Conservation (phyloP, 495 filamentous ascomycete species). For the Coniosporium apollinis region DNA sequence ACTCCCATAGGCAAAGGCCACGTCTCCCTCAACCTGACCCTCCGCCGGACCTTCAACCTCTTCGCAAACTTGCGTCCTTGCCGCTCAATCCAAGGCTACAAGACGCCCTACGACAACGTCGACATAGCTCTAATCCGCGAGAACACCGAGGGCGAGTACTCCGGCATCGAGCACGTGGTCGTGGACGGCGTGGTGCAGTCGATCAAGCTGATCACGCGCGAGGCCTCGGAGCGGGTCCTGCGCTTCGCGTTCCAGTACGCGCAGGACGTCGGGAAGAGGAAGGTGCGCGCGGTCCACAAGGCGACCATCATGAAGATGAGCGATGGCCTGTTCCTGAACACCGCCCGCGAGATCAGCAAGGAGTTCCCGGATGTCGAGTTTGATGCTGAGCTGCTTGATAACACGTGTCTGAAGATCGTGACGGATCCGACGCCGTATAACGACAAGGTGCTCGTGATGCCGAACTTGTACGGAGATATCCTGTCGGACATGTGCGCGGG, state of each 20-base stretch:
- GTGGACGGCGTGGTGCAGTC: slow-evolving; percentile 95
- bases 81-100: slow-evolving; percentile 89
- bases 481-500: slow-evolving; percentile 98
- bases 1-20: slow-evolving; percentile 97
- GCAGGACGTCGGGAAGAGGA: slow-evolving; percentile 73
- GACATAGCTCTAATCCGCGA: slow-evolving; percentile 97
- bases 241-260: slow-evolving; percentile 97
- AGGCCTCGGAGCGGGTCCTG: slow-evolving; percentile 85
- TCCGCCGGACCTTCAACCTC: slow-evolving; percentile 97
- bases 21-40: slow-evolving; percentile 95
- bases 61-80: slow-evolving; percentile 98
- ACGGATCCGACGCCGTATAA: slow-evolving; percentile 90
- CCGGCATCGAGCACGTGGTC: slow-evolving; percentile 95
- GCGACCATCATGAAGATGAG: slow-evolving; percentile 99
- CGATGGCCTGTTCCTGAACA: slow-evolving; percentile 90
- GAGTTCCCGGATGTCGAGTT: slow-evolving; percentile 90
- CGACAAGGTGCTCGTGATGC: slow-evolving; percentile 99
- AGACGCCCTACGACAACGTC: slow-evolving; percentile 96
- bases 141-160: slow-evolving; percentile 99
- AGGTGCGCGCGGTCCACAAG: slow-evolving; percentile 97
- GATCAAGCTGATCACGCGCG: slow-evolving; percentile 96
- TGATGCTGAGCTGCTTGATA: slow-evolving; percentile 93
- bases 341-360: slow-evolving; percentile 68
- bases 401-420: slow-evolving; percentile 95
- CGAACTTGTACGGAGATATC: slow-evolving; percentile 98